A percentile compares a stretch with the other conserved stretches of the same genome.
Conservation (phyloP, 2,329 filamentous ascomycete genomes). For the Seiridium cupressi region DNA sequence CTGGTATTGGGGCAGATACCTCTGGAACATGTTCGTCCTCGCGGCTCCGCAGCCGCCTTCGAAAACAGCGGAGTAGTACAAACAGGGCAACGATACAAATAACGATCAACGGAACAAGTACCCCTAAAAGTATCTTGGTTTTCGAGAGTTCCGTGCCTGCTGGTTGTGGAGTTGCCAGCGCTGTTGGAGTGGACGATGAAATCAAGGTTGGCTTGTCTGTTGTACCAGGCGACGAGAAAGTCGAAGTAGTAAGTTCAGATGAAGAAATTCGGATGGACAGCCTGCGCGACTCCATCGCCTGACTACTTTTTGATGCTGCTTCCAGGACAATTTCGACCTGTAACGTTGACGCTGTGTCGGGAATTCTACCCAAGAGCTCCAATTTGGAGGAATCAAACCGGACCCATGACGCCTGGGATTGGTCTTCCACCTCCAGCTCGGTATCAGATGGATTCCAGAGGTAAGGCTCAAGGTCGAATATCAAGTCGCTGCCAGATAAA, state of each 20-base stretch:
- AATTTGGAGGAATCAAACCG: slow-evolving; percentile 23
- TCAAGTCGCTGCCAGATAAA: slow-evolving; percentile 23
- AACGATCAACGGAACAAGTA: slow-evolving; percentile 18
- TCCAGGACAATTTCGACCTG: slow-evolving; percentile 18
- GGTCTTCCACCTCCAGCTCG: slow-evolving; percentile 18
- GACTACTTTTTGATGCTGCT: slow-evolving; percentile 19
- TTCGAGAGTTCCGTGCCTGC: slow-evolving; percentile 10
- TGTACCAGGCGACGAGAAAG: not conserved
- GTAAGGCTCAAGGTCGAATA: slow-evolving; percentile 27
- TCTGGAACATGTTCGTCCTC: slow-evolving; percentile 17
- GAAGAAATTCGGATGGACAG: not conserved
- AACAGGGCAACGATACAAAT: slow-evolving; percentile 13
- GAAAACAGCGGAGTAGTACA: slow-evolving; percentile 18
- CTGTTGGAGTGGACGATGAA: not conserved
- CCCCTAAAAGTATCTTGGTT: slow-evolving; percentile 22
- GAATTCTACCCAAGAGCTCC: slow-evolving; percentile 23
- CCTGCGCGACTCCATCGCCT: slow-evolving; percentile 16
- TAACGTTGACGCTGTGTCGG: slow-evolving; percentile 10
- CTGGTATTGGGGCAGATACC: slow-evolving; percentile 27
- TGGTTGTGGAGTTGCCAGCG: not conserved
- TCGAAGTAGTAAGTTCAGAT: not conserved
- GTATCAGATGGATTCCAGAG: slow-evolving; percentile 22
- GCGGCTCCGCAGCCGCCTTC: slow-evolving; percentile 19
- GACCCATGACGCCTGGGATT: slow-evolving; percentile 28
- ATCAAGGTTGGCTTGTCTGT: not conserved